phyloP scores from a whole-genome alignment of 192 early-diverging fungal species.

The Backusella mclennaniae region DNA sequence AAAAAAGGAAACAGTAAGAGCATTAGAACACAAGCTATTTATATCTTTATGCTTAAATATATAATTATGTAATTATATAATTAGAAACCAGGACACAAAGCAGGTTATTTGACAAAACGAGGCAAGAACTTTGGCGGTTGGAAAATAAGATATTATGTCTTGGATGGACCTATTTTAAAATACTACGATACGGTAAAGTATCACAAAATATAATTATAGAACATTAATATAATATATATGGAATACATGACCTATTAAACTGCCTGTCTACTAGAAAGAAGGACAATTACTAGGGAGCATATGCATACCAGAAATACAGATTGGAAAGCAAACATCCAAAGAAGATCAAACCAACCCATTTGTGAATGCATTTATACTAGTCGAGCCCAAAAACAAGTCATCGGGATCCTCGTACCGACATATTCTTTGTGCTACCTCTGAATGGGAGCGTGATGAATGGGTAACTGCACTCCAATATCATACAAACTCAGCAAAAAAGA shows the following conservation, averaged over 20 bases:
- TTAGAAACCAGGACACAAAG: conserved; percentile 61
- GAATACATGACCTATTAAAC: too few species aligned
- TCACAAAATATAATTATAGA: conserved; percentile 8
- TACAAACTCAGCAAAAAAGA: not conserved
- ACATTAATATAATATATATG: too few species aligned
- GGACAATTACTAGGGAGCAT: conserved; percentile 72
- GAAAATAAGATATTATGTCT: conserved; percentile 86
- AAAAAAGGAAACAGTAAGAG: conserved; percentile 4
- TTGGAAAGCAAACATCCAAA: conserved; percentile 52
- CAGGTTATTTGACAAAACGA: conserved; percentile 88
- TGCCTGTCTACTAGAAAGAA: conserved; percentile 46
- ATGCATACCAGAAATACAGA: conserved; percentile 65
- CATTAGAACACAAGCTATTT: not conserved
- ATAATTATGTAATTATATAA: conserved; percentile 7
- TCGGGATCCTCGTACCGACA: conserved; percentile 67
- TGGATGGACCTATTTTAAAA: conserved; percentile 64
- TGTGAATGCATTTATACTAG: conserved; percentile 82
- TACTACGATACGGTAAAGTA: conserved; percentile 74
- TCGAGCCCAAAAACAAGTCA: conserved; percentile 64
- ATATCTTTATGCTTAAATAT: not conserved
- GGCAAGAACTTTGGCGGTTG: conserved; percentile 97
- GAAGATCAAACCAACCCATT: conserved; percentile 24
- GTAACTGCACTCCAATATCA: conserved; percentile 60
- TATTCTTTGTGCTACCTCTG: conserved; percentile 87
- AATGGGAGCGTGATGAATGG: conserved; percentile 90